Conservation (phyloP, 768 basidiomycete species). For the Termitomyces sp. region DNA sequence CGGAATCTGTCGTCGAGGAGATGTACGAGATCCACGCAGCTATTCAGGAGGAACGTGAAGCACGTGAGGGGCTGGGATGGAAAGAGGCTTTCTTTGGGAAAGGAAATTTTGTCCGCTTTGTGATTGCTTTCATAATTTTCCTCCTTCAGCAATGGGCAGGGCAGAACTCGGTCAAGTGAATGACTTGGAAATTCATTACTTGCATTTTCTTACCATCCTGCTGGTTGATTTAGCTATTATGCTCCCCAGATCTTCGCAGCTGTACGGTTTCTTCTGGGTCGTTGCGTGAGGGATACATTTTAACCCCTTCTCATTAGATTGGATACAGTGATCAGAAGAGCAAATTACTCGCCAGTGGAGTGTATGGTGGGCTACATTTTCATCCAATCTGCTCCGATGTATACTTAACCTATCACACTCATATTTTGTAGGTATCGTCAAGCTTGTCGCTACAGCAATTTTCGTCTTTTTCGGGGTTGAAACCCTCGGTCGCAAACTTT, state of each 20-base stretch:
- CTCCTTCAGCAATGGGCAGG: constrained; percentile 81
- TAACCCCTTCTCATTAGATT: constrained; percentile 27
- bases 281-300: neutral
- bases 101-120: constrained; percentile 77
- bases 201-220: neutral
- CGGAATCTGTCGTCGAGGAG: constrained; percentile 46
- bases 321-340: constrained; percentile 56
- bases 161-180: constrained; percentile 69
- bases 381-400: too few species aligned
- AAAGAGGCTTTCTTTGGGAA: constrained; percentile 76
- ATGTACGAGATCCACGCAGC: constrained; percentile 80
- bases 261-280: neutral
- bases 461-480: constrained; percentile 71
- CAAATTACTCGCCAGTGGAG: constrained; percentile 66
- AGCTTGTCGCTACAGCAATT: constrained; percentile 58
- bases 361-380: constrained; percentile 37
- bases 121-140: constrained; percentile 79
- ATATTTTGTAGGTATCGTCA: constrained; percentile 40
- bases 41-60: constrained; percentile 65
- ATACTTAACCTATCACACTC: too few species aligned
- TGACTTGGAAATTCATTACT: neutral
- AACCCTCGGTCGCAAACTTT: constrained; percentile 59
- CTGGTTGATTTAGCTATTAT: constrained; percentile 43
- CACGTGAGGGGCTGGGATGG: constrained; percentile 56
- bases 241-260: constrained; percentile 70